Evolutionary conservation across 495 filamentous ascomycete species (phyloP), one percentile per base, ranked within the genome.

Genomic region (Amniculicola lignicola): DNA sequence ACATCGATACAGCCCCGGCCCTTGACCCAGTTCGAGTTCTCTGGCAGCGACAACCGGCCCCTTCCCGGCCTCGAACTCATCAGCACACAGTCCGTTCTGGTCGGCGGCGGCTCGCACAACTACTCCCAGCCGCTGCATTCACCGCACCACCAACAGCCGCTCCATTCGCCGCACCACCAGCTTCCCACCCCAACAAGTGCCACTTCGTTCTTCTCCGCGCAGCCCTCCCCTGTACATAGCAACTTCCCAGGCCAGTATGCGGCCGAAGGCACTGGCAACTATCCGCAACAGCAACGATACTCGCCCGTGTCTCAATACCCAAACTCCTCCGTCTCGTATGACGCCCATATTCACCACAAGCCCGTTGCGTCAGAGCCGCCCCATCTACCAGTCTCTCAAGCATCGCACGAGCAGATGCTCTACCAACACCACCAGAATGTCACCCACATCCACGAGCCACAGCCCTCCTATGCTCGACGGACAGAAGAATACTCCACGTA

Each of bases 141-240:
- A 12, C 59, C 51, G 4, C 57, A 55, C 18, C 51, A 61, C 23
- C 41, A 47, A 19, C 47, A 51, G 15, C 59, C 59, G 18, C 47
- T 62, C 2, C 59, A 44, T 22, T 62, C 59, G 15, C 59, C 59
- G 15, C 59, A 62, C 22, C 46, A 54, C 22, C 50, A 46, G 21
- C 51, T 59, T 23, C 61, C 55, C 4, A 64, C 56, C 11, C 61
- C 61, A 25, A 59, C 45, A 6, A 64, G 50, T 22, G 33, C 54
- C 14, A 47, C 50, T 14, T 55, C 61, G 1, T 64, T 50, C 41
- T 59, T 59, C 33, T 51, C 40, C 23, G 28, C 54, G 10, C 57
- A 54, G 40, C 39, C 55, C 7, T 56, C 56, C 18, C 45, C 61
- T 14, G 43, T 52, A 16, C 49, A 59, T 35, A 2, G 43, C 11